Evolutionary conservation across 2,329 filamentous ascomycete species (phyloP), one percentile per base, ranked within the genome.

Genomic region (Arachnomyces sp.): DNA sequence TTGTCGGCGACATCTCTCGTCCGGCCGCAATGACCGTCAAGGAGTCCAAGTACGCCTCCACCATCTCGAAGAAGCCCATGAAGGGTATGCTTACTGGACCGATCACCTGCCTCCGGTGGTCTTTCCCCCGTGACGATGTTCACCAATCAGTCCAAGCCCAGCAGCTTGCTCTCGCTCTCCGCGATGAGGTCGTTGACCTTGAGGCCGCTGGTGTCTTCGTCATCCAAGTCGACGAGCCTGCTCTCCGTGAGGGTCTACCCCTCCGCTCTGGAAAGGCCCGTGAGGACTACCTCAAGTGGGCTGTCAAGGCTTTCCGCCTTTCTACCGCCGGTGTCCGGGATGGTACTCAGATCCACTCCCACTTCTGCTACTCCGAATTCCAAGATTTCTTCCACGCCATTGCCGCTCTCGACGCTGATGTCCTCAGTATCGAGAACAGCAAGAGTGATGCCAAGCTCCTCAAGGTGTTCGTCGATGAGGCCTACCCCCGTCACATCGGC

Each of bases 361-460:
- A 98, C 78, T 98, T 98, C 86, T 98, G 92, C 72, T 98, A 98
- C 83, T 96, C 92, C 39, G 92, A 98, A 79, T 98, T 98, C 86
- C 92, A 98, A 75, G 92, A 98, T 78, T 98, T 98, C 80, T 98
- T 98, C 88, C 87, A 96, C 73, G 92, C 92, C 72, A 98, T 98
- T 58, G 87, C 92, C 52, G 90, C 92, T 47, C 84, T 98, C 51
- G 92, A 98, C 66, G 90, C 92, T 49, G 92, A 98, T 71, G 92
- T 98, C 50, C 82, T 98, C 60, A 94, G 86, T 63, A 98, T 98
- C 58, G 92, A 98, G 84, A 98, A 98, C 86, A 93, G 86, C 84
- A 98, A 98, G 84, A 94, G 86, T 58, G 92, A 98, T 62, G 92
- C 92, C 65, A 98, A 98, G 84, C 83, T 98, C 55, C 84, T 98